Percentiles rank a stretch among this genome's conserved stretches.
These are phyloP conservation scores for Kluyveromyces dobzhanskii DNA, from an alignment of 805 yeast genomes.

Conservation along the genomic window DNA sequence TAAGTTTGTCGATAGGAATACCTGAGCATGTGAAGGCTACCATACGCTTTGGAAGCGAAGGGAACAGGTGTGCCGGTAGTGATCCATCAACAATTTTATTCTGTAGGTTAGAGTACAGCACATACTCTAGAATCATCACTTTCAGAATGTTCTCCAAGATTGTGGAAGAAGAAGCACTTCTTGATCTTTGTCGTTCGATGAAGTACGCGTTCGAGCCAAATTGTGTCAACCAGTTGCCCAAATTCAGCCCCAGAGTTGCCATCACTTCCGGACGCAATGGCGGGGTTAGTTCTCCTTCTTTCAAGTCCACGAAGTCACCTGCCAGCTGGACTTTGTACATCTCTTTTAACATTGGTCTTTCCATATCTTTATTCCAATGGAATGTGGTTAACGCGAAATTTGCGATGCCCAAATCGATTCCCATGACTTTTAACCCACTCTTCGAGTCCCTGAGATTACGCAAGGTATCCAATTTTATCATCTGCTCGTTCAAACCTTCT, in stretches of 20 bases:
- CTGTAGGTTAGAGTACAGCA: slow-evolving; percentile 15
- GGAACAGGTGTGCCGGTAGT: not conserved
- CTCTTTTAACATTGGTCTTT: slow-evolving; percentile 22
- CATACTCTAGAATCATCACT: slow-evolving; percentile 44
- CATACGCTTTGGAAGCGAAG: slow-evolving; percentile 19
- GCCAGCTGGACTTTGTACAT: slow-evolving; percentile 31
- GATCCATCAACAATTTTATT: slow-evolving; percentile 5
- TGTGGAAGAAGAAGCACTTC: slow-evolving; percentile 38
- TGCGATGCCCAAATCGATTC: slow-evolving; percentile 33
- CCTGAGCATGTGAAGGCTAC: slow-evolving; percentile 20
- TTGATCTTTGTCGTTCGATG: slow-evolving; percentile 49
- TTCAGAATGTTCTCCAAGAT: slow-evolving; percentile 45
- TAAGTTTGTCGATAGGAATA: slow-evolving; percentile 4
- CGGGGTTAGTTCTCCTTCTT: not conserved
- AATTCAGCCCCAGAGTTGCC: slow-evolving; percentile 14
- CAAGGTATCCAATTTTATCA: slow-evolving; percentile 9
- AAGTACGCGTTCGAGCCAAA: slow-evolving; percentile 35
- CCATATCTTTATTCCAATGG: slow-evolving; percentile 16
- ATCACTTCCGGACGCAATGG: slow-evolving; percentile 4
- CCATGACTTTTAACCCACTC: slow-evolving; percentile 18
- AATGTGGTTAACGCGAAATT: slow-evolving; percentile 29
- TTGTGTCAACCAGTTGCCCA: slow-evolving; percentile 22
- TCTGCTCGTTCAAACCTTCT: slow-evolving; percentile 11
- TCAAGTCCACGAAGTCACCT: slow-evolving; percentile 8
- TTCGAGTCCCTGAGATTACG: slow-evolving; percentile 4